phyloP scores from a whole-genome alignment of 2,329 filamentous ascomycete species.

The Ceratocystis colombiana region DNA sequence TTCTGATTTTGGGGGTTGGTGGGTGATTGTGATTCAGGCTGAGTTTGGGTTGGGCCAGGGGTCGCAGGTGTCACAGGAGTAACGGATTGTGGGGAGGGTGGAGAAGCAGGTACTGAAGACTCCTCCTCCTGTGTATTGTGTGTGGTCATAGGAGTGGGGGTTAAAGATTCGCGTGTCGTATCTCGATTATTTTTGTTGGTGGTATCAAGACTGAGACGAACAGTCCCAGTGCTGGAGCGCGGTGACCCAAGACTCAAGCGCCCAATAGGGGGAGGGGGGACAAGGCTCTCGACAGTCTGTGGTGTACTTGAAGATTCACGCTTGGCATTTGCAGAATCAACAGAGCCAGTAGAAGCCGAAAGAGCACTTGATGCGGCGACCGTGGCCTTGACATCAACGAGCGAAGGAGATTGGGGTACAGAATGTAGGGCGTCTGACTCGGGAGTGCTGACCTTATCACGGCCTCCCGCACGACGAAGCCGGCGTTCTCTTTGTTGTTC shows the following conservation, averaged over 20 bases:
- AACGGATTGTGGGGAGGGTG: constrained; percentile 3
- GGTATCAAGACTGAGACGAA: constrained; percentile 5
- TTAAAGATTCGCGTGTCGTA: constrained; percentile 22
- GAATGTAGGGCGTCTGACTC: constrained; percentile 23
- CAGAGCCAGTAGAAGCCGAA: constrained; percentile 15
- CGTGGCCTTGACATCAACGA: constrained; percentile 18
- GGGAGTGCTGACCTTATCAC: constrained; percentile 34
- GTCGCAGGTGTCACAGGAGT: constrained; percentile 16
- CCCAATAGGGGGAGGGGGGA: constrained; percentile 16
- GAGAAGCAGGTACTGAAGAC: background rate
- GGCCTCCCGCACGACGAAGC: constrained; percentile 51
- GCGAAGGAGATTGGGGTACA: constrained; percentile 11
- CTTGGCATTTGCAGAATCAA: constrained; percentile 37
- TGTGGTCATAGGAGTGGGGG: constrained; percentile 17
- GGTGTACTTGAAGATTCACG: background rate
- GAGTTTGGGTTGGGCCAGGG: constrained; percentile 6
- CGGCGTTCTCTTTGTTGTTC: constrained; percentile 59
- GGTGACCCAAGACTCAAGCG: background rate
- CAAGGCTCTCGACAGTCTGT: constrained; percentile 15
- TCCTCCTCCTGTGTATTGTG: background rate
- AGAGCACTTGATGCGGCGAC: constrained; percentile 14
- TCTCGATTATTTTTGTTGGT: background rate
- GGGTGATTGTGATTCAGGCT: background rate
- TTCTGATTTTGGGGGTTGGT: background rate
- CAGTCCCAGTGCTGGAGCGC: constrained; percentile 18